Evolutionary conservation across 805 yeast genomes (phyloP).

Genomic region (Candida ovalis): DNA sequence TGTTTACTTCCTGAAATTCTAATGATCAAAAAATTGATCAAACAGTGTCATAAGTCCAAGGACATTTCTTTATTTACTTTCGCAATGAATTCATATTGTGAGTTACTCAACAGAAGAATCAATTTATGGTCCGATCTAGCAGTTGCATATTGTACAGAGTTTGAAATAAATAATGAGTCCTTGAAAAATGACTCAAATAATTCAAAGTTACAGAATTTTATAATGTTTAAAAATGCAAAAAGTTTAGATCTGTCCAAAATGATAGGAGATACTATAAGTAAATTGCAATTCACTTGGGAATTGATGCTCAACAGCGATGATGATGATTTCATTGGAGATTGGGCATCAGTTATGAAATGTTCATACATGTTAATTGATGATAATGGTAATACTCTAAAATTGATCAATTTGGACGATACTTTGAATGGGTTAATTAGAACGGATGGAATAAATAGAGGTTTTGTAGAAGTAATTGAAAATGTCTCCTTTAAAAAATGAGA

Average conservation of each 20-base stretch:
- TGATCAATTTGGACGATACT: conserved; percentile 13
- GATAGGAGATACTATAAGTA: background rate
- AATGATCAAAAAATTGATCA: conserved; percentile 14
- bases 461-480: conserved; percentile 12
- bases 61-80: conserved; percentile 25
- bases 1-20: conserved; percentile 12
- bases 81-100: conserved; percentile 22
- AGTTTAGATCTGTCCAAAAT: conserved; percentile 5
- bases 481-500: conserved; percentile 1
- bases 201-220: conserved; percentile 5
- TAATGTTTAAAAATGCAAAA: conserved; percentile 9
- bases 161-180: conserved; percentile 13
- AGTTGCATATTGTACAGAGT: conserved; percentile 10
- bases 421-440: conserved; percentile 16
- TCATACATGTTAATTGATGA: background rate
- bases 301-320: conserved; percentile 9
- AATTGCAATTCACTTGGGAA: conserved; percentile 11
- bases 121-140: conserved; percentile 18
- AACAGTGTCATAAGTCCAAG: conserved; percentile 6
- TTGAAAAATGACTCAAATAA: conserved; percentile 1
- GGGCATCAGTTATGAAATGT: conserved; percentile 12
- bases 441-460: conserved; percentile 15
- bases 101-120: conserved; percentile 16
- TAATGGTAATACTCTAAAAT: background rate
- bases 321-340: conserved; percentile 16